A percentile compares a stretch with the other conserved stretches of the same genome.
These are phyloP conservation scores for Xenosphaeropsis pyriputrescens DNA, from an alignment of 2,329 filamentous ascomycete species.

Conservation along the genomic window DNA sequence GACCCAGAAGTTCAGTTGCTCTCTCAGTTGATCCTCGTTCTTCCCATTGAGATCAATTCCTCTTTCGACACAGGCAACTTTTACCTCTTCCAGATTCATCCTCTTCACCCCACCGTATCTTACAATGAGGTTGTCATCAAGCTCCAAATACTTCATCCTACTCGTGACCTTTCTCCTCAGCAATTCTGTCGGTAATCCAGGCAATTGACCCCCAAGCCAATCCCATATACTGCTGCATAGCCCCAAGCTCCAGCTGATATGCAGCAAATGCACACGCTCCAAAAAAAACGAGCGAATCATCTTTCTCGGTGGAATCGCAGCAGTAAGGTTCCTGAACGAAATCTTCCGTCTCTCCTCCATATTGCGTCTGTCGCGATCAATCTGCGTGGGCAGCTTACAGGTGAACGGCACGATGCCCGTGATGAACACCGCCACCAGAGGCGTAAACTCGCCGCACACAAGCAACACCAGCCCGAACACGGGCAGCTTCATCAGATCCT, in stretches of 20 bases:
- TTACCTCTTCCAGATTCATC: slow-evolving; percentile 49
- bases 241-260: slow-evolving; percentile 24
- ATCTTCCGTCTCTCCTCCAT: slow-evolving; percentile 34
- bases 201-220: slow-evolving; percentile 24
- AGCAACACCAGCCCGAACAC: slow-evolving; percentile 63
- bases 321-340: slow-evolving; percentile 28
- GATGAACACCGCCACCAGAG: slow-evolving; percentile 60
- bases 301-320: slow-evolving; percentile 10
- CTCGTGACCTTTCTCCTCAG: slow-evolving; percentile 36
- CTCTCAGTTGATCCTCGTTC: slow-evolving; percentile 20
- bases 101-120: slow-evolving; percentile 42
- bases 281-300: slow-evolving; percentile 15
- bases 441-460: slow-evolving; percentile 75
- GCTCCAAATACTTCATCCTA: slow-evolving; percentile 46
- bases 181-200: slow-evolving; percentile 27
- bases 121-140: slow-evolving; percentile 57
- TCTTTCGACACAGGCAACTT: slow-evolving; percentile 56
- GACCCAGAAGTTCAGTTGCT: slow-evolving; percentile 23
- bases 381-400: slow-evolving; percentile 70
- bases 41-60: slow-evolving; percentile 40
- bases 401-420: slow-evolving; percentile 61
- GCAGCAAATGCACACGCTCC: slow-evolving; percentile 21
- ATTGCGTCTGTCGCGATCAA: slow-evolving; percentile 37
- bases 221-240: slow-evolving; percentile 23
- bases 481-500: slow-evolving; percentile 67